Evolutionary conservation across 768 basidiomycete species (phyloP).

Genomic region (Ephemerocybe angulata): DNA sequence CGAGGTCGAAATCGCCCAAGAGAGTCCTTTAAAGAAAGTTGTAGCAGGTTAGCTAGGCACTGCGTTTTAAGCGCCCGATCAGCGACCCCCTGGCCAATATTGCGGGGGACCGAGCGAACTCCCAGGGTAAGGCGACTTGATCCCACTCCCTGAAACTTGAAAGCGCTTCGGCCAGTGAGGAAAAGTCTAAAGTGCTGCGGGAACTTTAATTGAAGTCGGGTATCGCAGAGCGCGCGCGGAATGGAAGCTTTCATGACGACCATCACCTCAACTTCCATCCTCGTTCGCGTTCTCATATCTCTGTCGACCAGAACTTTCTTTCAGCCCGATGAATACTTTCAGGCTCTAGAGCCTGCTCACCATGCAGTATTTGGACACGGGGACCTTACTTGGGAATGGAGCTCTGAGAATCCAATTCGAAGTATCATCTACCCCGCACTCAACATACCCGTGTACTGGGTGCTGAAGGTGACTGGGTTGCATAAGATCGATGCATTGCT

Average conservation of each 20-base stretch:
- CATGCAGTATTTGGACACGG: conserved; percentile 88
- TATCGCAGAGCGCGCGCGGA: neutral
- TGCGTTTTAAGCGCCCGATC: no score
- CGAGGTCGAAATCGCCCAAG: no score
- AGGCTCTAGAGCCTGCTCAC: conserved; percentile 91
- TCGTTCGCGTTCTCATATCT: conserved; percentile 57
- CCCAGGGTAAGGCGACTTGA: no score
- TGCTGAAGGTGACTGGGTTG: conserved; percentile 53
- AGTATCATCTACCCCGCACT: conserved; percentile 79
- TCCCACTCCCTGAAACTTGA: no score
- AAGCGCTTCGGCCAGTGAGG: no score
- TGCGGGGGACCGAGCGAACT: no score
- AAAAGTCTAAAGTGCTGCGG: no score
- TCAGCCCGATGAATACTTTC: conserved; percentile 97
- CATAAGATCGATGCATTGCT: conserved; percentile 50
- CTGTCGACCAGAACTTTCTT: conserved; percentile 81
- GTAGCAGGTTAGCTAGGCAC: no score
- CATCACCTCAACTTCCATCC: conserved; percentile 27
- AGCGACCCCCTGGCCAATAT: no score
- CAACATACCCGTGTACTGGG: conserved; percentile 76
- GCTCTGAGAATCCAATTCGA: conserved; percentile 61
- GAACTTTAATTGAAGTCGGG: no score
- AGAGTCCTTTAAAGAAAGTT: no score
- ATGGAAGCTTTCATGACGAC: neutral
- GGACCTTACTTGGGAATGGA: conserved; percentile 96